phyloP scores from a whole-genome alignment of 805 yeast genomes.

The Yamadazyma kitorensis region DNA sequence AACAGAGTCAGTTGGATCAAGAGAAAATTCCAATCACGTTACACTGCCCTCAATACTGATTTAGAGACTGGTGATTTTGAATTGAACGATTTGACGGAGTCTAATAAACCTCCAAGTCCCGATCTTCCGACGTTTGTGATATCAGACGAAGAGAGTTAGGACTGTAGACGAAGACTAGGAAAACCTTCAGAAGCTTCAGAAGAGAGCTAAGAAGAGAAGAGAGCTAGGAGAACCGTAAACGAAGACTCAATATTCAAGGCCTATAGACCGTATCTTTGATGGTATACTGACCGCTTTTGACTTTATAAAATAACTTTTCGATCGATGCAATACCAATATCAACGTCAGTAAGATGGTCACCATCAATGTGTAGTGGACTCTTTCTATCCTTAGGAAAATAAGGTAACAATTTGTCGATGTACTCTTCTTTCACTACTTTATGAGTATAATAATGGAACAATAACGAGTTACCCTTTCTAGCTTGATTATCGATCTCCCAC shows the following conservation, averaged over 20 bases:
- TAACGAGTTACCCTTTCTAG: slow-evolving; percentile 17
- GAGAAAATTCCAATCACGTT: not conserved
- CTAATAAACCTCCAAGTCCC: not conserved
- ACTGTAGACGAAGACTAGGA: too few species aligned
- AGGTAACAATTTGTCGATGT: slow-evolving; percentile 22
- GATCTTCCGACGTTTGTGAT: slow-evolving; percentile 1
- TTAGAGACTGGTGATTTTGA: slow-evolving; percentile 11
- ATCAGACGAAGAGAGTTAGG: too few species aligned
- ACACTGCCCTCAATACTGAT: slow-evolving; percentile 5
- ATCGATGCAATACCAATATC: slow-evolving; percentile 16
- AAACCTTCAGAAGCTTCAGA: too few species aligned
- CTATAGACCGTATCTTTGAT: slow-evolving; percentile 17
- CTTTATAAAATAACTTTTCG: slow-evolving; percentile 21
- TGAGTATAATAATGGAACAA: slow-evolving; percentile 35
- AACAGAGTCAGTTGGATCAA: slow-evolving; percentile 3
- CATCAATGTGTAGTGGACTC: slow-evolving; percentile 26
- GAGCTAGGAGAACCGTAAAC: too few species aligned
- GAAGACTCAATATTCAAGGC: too few species aligned
- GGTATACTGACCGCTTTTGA: slow-evolving; percentile 20
- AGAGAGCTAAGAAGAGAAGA: too few species aligned
- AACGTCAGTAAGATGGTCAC: slow-evolving; percentile 23
- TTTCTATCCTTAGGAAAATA: slow-evolving; percentile 27
- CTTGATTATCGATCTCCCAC: slow-evolving; percentile 29
- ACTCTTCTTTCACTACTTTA: slow-evolving; percentile 20
- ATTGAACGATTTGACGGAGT: slow-evolving; percentile 7